Conservation (phyloP, 2,329 filamentous ascomycete genomes). For the Neofusicoccum kwambonambiense region DNA sequence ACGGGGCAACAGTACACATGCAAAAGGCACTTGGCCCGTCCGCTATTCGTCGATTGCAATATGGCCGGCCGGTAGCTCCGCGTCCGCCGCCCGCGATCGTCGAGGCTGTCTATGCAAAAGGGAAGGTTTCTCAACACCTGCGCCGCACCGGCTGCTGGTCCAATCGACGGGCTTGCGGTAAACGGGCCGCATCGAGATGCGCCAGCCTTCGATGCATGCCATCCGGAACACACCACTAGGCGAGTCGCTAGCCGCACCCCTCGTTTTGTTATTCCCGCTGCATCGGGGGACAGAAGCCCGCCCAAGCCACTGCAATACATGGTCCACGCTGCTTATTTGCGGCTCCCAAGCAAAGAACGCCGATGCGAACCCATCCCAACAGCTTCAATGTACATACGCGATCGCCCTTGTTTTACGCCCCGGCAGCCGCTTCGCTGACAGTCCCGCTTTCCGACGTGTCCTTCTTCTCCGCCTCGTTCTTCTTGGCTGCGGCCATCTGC, state of each 20-base stretch:
- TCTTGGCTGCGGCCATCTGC: slow-evolving; percentile 54
- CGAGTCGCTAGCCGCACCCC: not conserved
- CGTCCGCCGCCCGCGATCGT: not conserved
- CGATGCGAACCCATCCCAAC: not conserved
- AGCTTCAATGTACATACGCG: not conserved
- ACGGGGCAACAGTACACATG: not conserved
- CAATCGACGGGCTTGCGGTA: not conserved
- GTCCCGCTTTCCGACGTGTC: slow-evolving; percentile 41
- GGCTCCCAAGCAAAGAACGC: not conserved
- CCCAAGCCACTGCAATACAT: not conserved
- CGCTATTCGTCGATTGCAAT: not conserved
- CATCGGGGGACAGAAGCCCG: not conserved
- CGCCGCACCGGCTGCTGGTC: not conserved
- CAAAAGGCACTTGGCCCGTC: not conserved
- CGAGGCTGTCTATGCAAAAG: not conserved
- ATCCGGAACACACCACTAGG: not conserved
- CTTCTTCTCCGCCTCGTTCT: slow-evolving; percentile 45
- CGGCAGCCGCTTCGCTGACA: slow-evolving; percentile 31
- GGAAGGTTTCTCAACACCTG: not conserved
- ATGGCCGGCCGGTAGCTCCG: not conserved
- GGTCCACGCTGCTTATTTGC: not conserved
- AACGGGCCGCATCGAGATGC: not conserved
- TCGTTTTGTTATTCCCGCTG: slow-evolving; percentile 1
- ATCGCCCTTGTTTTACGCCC: slow-evolving; percentile 20
- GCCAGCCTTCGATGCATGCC: not conserved